Conservation (phyloP, 495 filamentous ascomycete genomes). For the Evansstolkia leycettana region DNA sequence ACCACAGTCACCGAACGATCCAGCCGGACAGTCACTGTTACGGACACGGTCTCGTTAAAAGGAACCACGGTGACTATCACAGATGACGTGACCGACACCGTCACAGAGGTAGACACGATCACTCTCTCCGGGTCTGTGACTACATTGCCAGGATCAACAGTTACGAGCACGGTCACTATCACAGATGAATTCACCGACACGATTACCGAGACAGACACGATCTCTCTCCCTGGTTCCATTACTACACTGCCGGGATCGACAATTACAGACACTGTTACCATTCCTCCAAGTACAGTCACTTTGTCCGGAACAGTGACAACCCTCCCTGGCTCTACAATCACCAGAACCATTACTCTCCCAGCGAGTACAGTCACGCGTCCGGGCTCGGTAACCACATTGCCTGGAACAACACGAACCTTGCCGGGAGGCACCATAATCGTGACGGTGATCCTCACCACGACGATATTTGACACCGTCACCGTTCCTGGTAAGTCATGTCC, state of each 20-base stretch:
- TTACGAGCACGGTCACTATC: too few relatives aligned
- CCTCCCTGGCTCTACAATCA: conserved; percentile 13
- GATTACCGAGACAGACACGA: too few relatives aligned
- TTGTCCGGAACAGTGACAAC: conserved; percentile 13
- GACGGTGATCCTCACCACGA: conserved; percentile 4
- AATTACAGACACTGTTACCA: conserved; percentile 3
- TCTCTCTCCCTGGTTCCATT: conserved; percentile 4
- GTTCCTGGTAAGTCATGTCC: background rate
- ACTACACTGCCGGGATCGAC: conserved; percentile 4
- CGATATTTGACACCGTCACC: conserved; percentile 1
- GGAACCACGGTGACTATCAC: conserved; percentile 7
- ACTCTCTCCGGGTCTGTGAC: conserved; percentile 11
- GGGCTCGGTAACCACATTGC: background rate
- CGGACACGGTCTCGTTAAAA: conserved; percentile 13
- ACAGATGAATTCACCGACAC: too few relatives aligned
- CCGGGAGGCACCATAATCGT: conserved; percentile 10
- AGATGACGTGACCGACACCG: conserved; percentile 1
- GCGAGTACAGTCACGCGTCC: conserved; percentile 11
- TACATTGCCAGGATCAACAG: conserved; percentile 7
- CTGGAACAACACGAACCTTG: background rate
- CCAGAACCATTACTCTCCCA: conserved; percentile 2
- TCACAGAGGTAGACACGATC: conserved; percentile 2
- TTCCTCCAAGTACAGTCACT: conserved; percentile 11
- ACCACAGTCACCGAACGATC: background rate
- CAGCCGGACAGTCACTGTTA: conserved; percentile 4